phyloP scores from a whole-genome alignment of 2,329 filamentous ascomycete genomes.

The Tetracladium maxilliforme region DNA sequence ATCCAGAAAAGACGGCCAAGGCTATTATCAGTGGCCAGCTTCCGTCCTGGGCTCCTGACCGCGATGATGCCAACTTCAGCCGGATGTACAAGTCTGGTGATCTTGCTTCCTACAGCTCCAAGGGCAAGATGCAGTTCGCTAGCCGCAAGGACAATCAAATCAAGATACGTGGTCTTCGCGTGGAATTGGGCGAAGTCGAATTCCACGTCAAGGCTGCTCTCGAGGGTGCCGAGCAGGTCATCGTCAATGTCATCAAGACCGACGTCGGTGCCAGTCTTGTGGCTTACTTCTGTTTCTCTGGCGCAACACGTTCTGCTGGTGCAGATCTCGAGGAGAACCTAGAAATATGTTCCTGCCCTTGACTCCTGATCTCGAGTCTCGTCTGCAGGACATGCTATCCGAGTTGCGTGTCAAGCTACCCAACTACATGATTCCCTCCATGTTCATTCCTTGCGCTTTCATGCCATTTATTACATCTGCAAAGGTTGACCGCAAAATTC shows the following conservation, averaged over 20 bases:
- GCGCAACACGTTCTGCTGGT: no score
- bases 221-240: no score
- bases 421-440: neutral
- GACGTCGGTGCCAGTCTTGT: no score
- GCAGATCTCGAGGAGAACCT: no score
- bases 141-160: constrained; percentile 50
- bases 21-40: constrained; percentile 11
- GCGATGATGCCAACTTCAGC: neutral
- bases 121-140: constrained; percentile 43
- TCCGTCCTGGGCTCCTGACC: constrained; percentile 2
- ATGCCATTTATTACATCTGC: neutral
- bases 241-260: no score
- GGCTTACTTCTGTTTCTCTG: no score
- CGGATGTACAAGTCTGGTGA: constrained; percentile 50
- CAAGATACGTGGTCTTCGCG: constrained; percentile 47
- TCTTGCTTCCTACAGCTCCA: constrained; percentile 40
- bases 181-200: constrained; percentile 48
- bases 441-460: neutral
- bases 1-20: constrained; percentile 3
- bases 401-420: no score
- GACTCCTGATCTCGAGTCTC: no score
- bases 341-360: no score
- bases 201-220: constrained; percentile 1
- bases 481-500: neutral
- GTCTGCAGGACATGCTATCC: no score